These are phyloP conservation scores for Nitzschia sp. DNA, from an alignment of 108 stramenopile species.

Conservation along the genomic window DNA sequence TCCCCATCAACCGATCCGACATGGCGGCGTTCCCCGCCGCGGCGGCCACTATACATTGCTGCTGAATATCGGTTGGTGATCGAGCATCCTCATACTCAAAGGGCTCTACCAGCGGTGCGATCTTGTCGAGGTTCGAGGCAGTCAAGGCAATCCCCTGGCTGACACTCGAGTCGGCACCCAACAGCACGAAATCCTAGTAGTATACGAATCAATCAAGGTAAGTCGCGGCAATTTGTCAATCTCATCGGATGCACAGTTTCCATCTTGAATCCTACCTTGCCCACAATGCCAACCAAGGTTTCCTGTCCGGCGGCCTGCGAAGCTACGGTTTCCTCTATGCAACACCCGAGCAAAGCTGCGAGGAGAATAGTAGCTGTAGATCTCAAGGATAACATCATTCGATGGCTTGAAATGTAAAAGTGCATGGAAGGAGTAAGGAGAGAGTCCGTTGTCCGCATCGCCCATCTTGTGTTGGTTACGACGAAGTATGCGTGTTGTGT, in stretches of 20 bases:
- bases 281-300: constrained; percentile 76
- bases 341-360: neutral
- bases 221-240: too few relatives aligned
- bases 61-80: neutral
- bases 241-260: too few relatives aligned
- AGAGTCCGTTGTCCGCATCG: too few relatives aligned
- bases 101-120: constrained; percentile 40
- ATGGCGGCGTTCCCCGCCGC: constrained; percentile 73
- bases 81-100: constrained; percentile 6
- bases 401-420: too few relatives aligned
- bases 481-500: too few relatives aligned
- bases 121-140: constrained; percentile 68
- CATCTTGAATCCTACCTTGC: too few relatives aligned
- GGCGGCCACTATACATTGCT: constrained; percentile 61
- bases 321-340: neutral
- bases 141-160: constrained; percentile 62
- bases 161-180: constrained; percentile 72
- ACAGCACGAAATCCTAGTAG: constrained; percentile 77
- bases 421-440: too few relatives aligned
- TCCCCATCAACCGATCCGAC: constrained; percentile 62
- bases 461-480: too few relatives aligned
- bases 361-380: neutral
- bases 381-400: too few relatives aligned
- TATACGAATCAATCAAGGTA: too few relatives aligned
- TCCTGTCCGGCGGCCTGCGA: constrained; percentile 50